Conservation (phyloP, 768 basidiomycete species). For the Paxillus rubicundulus region DNA sequence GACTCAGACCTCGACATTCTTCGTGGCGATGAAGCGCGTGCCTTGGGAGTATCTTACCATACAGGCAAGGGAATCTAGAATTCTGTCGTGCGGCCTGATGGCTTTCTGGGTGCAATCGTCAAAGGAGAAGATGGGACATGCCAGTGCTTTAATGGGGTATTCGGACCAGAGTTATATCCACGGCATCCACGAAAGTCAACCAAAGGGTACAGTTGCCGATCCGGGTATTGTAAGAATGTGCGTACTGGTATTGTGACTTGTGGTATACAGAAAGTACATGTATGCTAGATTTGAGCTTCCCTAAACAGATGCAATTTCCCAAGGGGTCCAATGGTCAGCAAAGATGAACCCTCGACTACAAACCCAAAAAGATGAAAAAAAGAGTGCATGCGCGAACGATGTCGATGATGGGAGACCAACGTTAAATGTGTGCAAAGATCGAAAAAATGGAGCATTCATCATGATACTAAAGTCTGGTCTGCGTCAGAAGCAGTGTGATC, state of each 20-base stretch:
- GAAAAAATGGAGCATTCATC: neutral
- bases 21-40: constrained; percentile 5
- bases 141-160: constrained; percentile 8
- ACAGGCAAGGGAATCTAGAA: neutral
- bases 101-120: constrained; percentile 12
- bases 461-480: constrained; percentile 9
- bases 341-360: neutral
- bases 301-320: neutral
- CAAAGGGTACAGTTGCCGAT: neutral
- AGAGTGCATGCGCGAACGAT: neutral
- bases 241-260: neutral
- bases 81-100: constrained; percentile 16
- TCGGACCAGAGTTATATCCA: neutral
- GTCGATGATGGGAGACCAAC: neutral
- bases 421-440: neutral
- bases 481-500: neutral
- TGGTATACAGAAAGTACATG: neutral
- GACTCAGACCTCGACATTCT: constrained; percentile 1
- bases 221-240: neutral
- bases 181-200: too few relatives aligned
- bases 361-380: neutral
- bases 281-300: neutral
- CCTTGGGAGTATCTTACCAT: constrained; percentile 3
- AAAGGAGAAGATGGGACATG: constrained; percentile 1
- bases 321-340: neutral